Evolutionary conservation across 257 asterid genomes (phyloP).

Genomic region (Petrea volubilis): DNA sequence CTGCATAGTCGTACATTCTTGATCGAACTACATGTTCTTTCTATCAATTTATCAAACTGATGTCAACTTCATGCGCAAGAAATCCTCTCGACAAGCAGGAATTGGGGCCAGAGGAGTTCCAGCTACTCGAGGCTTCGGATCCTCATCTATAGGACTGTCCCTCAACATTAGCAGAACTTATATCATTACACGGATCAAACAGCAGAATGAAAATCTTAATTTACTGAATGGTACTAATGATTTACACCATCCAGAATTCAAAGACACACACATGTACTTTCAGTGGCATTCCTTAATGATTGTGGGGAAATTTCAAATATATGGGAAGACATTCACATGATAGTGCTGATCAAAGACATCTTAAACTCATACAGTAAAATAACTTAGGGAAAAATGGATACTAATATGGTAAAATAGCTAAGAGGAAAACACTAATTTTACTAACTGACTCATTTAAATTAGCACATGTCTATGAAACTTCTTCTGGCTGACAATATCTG

Average conservation of each 20-base stretch:
- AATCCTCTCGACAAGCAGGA: slow-evolving; percentile 93
- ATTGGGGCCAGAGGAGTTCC: slow-evolving; percentile 58
- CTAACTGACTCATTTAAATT: no score
- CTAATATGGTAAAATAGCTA: not conserved
- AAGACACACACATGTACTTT: not conserved
- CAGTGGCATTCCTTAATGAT: not conserved
- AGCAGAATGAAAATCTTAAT: not conserved
- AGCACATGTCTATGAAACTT: no score
- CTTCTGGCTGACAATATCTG: no score
- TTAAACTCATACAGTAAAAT: not conserved
- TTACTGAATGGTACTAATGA: not conserved
- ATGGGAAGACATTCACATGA: slow-evolving; percentile 2
- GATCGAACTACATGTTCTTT: slow-evolving; percentile 80
- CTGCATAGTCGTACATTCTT: slow-evolving; percentile 89
- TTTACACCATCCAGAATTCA: not conserved
- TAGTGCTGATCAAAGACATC: not conserved
- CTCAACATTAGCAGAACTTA: slow-evolving; percentile 9
- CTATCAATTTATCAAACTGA: slow-evolving; percentile 90
- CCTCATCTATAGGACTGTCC: slow-evolving; percentile 54
- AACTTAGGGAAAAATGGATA: not conserved
- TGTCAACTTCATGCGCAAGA: slow-evolving; percentile 79
- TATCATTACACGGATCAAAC: slow-evolving; percentile 16
- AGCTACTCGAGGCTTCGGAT: slow-evolving; percentile 37
- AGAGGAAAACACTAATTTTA: not conserved
- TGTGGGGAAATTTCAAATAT: not conserved